Evolutionary conservation across 345 rosid species (phyloP).

Genomic region (Bretschneidera sinensis): DNA sequence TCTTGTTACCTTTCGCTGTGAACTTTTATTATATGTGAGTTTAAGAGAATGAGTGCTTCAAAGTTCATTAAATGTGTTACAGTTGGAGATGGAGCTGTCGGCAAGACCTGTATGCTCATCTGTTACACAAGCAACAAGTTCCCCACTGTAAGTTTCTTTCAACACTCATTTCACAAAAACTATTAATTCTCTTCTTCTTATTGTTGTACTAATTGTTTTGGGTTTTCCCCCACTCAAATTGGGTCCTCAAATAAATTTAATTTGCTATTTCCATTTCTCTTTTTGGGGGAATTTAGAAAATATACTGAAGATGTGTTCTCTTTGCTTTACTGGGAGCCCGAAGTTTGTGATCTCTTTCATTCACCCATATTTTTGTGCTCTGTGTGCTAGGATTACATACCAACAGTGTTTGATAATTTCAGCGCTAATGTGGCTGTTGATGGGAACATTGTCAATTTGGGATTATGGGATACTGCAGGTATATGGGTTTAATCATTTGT

Average conservation of each 20-base stretch:
- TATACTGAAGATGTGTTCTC: background rate
- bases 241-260: background rate
- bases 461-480: constrained; percentile 99
- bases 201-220: constrained; percentile 6
- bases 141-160: constrained; percentile 66
- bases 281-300: background rate
- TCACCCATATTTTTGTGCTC: constrained; percentile 14
- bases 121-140: constrained; percentile 98
- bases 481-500: constrained; percentile 9
- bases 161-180: constrained; percentile 13
- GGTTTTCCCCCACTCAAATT: constrained; percentile 5
- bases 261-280: background rate
- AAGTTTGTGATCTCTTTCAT: constrained; percentile 1
- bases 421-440: constrained; percentile 97
- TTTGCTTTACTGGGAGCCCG: constrained; percentile 2
- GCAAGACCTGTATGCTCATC: constrained; percentile 99
- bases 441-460: constrained; percentile 88
- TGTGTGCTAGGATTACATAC: constrained; percentile 68
- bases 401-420: constrained; percentile 97
- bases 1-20: too few relatives aligned
- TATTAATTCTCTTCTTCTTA: background rate
- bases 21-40: too few relatives aligned
- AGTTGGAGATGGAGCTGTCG: constrained; percentile 99
- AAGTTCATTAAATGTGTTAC: constrained; percentile 99
- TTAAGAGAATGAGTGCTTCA: constrained; percentile 72